Percentiles rank a stretch among this genome's conserved stretches.
phyloP scores from a whole-genome alignment of 441 rosid genomes.

The Gossypium aridum region DNA sequence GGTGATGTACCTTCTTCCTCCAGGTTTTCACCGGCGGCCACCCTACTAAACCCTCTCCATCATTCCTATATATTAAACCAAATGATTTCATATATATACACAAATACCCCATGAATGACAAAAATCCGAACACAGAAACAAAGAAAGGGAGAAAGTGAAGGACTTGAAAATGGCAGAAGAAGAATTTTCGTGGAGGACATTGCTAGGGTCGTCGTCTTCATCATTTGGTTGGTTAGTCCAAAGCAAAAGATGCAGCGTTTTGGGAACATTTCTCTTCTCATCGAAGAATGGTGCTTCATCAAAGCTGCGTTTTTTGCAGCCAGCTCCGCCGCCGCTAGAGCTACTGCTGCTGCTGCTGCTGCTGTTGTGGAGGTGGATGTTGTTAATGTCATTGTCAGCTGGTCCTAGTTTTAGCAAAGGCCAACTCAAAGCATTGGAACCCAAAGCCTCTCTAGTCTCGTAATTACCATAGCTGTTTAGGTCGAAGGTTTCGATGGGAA shows the following conservation, averaged over 20 bases:
- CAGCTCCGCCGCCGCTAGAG: neutral
- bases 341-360: neutral
- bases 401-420: constrained; percentile 2
- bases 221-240: constrained; percentile 37
- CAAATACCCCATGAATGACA: neutral
- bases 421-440: constrained; percentile 3
- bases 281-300: constrained; percentile 1
- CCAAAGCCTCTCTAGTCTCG: constrained; percentile 8
- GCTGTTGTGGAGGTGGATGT: neutral
- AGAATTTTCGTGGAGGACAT: constrained; percentile 14
- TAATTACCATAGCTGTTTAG: constrained; percentile 12
- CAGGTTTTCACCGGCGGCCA: constrained; percentile 54
- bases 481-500: constrained; percentile 17
- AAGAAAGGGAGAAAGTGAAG: neutral
- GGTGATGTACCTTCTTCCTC: constrained; percentile 22
- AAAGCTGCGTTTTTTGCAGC: constrained; percentile 14
- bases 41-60: constrained; percentile 33
- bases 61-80: constrained; percentile 14
- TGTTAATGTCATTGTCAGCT: neutral
- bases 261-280: constrained; percentile 13
- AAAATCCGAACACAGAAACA: neutral
- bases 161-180: constrained; percentile 22
- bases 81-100: neutral
- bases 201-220: constrained; percentile 31
- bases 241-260: constrained; percentile 25